Conservation (phyloP, 805 yeast genomes). For the Blastobotrys attinorum region DNA sequence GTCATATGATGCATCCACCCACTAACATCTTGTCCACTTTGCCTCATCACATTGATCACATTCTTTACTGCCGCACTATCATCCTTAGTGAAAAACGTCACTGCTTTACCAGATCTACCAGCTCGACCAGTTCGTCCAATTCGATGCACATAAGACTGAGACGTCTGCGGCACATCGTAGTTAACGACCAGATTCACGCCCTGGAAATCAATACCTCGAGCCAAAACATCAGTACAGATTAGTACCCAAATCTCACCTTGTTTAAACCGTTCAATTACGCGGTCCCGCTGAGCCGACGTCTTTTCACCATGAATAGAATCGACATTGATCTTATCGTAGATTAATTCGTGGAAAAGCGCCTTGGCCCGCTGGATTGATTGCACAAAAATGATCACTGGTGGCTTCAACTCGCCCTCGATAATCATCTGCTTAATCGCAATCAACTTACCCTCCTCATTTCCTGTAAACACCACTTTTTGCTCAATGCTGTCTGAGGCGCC, state of each 20-base stretch:
- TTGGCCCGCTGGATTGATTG: constrained; percentile 92
- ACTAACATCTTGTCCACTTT: constrained; percentile 62
- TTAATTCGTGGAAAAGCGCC: constrained; percentile 84
- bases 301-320: constrained; percentile 96
- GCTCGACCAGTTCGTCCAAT: constrained; percentile 99
- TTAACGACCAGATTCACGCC: constrained; percentile 92
- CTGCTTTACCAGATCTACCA: constrained; percentile 76
- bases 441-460: constrained; percentile 92
- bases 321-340: constrained; percentile 86
- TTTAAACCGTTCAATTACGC: constrained; percentile 74
- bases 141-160: constrained; percentile 94
- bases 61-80: constrained; percentile 71
- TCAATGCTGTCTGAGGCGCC: constrained; percentile 82
- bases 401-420: constrained; percentile 63
- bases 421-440: constrained; percentile 86
- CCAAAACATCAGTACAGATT: constrained; percentile 90
- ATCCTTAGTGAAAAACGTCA: constrained; percentile 89
- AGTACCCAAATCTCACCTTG: constrained; percentile 92
- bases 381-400: constrained; percentile 86
- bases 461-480: constrained; percentile 78
- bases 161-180: constrained; percentile 90
- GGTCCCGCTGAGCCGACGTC: constrained; percentile 80
- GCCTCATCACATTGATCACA: constrained; percentile 90
- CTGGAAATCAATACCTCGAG: constrained; percentile 96
- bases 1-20: constrained; percentile 75